Percentiles rank a stretch among this genome's conserved stretches.
Evolutionary conservation across 2,329 filamentous ascomycete genomes (phyloP).

Genomic region (Ophiostoma novo-ulmi): DNA sequence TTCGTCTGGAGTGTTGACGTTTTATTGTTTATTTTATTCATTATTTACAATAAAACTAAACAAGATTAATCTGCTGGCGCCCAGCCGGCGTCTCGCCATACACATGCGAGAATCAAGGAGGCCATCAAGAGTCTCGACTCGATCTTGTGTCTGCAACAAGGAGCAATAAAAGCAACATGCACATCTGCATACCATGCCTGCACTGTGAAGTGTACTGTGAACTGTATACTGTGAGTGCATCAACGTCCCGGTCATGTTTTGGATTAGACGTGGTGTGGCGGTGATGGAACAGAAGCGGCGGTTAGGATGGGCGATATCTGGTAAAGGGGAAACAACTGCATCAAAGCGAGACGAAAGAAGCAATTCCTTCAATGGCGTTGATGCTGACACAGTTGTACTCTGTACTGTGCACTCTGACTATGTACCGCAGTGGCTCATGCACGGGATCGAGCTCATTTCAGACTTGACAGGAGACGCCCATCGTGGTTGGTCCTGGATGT

Average conservation of each 20-base stretch:
- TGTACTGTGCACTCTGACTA: not conserved
- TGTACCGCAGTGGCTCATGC: not conserved
- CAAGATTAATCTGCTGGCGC: not conserved
- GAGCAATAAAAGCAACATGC: not conserved
- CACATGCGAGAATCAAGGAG: not conserved
- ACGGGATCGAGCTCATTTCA: not conserved
- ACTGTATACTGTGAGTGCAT: not conserved
- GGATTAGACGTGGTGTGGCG: not conserved
- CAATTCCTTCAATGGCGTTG: not conserved
- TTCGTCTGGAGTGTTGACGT: not conserved
- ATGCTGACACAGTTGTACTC: not conserved
- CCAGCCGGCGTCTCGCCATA: slow-evolving; percentile 10
- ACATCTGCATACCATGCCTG: not conserved
- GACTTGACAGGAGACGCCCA: not conserved
- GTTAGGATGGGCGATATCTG: not conserved
- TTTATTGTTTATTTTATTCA: not conserved
- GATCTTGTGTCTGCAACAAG: not conserved
- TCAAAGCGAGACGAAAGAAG: not conserved
- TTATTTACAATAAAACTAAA: too few species aligned
- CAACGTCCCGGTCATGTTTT: not conserved
- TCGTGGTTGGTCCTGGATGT: not conserved
- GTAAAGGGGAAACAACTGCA: not conserved
- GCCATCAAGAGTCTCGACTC: not conserved
- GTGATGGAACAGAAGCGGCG: not conserved
- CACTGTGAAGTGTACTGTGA: not conserved